Base-by-base conservation (phyloP, 441 rosid species). In the Populus hybrid region DNA sequence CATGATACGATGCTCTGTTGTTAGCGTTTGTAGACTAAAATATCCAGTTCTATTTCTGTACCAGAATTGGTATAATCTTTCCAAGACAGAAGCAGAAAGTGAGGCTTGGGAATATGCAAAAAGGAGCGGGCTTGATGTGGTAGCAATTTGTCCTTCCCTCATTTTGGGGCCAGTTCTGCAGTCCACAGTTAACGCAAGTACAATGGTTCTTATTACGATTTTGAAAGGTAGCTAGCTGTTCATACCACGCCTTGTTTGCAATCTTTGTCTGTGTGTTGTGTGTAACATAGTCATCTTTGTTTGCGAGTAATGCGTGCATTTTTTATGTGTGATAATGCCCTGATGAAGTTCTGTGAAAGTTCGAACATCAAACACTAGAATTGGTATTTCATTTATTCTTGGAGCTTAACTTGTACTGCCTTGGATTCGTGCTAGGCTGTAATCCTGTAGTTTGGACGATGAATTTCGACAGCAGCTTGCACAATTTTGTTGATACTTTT, bases 31-130 rank as follows among this genome's bases (percentile, higher is more conserved):
- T 18, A 4, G 67, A 10, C 7, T 32, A 34, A 73, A 46, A 57
- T 32, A 6, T 35, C 32, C 11, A n/a, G 0, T 61, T 30, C 10
- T 16, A 21, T 61, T 21, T 26, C 24, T 61, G n/a, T 10, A 16
- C 61, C 65, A 77, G 80, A 71, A 71, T 32, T 71, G 75, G 75
- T 77, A 77, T 40, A 40, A 42, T 28, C 84, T 89, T 18, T 91
- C 95, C 7, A 89, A 94, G 81, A 84, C 86, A 50, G 86, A 84
- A 84, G 97, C 98, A 0, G 97, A 92, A 82, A 84, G 83, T 80
- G 89, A 91, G 0, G 93, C 97, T 0, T 78, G 88, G 88, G 93
- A 88, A 61, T 81, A 75, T 71, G 93, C 92, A 1, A 84, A 77
- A 81, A 86, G 84, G 65, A 90, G 81, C 69, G 93, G 89, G 65